Evolutionary conservation across 2,329 filamentous ascomycete species (phyloP).

Genomic region (Phialocephala sp.): DNA sequence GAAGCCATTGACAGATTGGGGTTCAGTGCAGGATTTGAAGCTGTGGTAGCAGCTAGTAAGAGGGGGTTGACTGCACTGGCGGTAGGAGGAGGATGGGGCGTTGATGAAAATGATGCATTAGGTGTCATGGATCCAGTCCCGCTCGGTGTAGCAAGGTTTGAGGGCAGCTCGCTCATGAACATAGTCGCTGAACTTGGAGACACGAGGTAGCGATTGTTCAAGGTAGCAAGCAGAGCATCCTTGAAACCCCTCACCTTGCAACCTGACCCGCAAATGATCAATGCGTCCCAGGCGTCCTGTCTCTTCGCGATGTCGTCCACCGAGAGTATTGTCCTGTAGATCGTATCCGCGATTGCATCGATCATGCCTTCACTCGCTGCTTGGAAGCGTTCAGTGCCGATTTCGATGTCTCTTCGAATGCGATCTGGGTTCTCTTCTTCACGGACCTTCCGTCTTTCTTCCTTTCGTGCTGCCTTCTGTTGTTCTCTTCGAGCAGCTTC

Average conservation of each 20-base stretch:
- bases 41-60: constrained; percentile 86
- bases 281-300: constrained; percentile 85
- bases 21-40: constrained; percentile 46
- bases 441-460: constrained; percentile 39
- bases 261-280: constrained; percentile 92
- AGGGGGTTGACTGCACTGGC: constrained; percentile 80
- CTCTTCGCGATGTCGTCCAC: constrained; percentile 87
- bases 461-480: constrained; percentile 39
- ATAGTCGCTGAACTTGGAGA: constrained; percentile 93
- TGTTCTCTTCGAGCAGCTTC: constrained; percentile 36
- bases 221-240: constrained; percentile 81
- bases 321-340: constrained; percentile 82
- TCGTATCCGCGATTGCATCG: constrained; percentile 81
- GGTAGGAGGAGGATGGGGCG: constrained; percentile 62
- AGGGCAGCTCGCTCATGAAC: constrained; percentile 95
- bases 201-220: constrained; percentile 83
- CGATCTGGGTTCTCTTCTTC: constrained; percentile 53
- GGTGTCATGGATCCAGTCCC: constrained; percentile 94
- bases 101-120: constrained; percentile 51
- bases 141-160: constrained; percentile 87
- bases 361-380: constrained; percentile 74
- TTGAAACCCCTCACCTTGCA: constrained; percentile 77
- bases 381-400: constrained; percentile 76
- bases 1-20: constrained; percentile 46
- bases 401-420: constrained; percentile 71